A percentile compares a stretch with the other conserved stretches of the same genome.
phyloP scores from a whole-genome alignment of 768 basidiomycete genomes.

The Tylopilus felleus region DNA sequence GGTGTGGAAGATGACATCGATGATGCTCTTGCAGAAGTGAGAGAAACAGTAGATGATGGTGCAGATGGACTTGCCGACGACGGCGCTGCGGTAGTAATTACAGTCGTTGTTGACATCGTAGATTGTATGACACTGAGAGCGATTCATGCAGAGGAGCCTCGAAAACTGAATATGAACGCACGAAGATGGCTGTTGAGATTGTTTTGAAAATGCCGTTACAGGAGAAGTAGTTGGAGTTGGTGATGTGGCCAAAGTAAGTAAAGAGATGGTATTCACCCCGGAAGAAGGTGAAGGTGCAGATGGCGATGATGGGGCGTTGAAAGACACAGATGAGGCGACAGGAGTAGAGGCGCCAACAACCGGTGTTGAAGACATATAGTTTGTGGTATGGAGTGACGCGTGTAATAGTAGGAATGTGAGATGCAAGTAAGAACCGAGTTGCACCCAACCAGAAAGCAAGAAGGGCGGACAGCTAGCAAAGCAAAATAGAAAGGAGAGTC shows the following conservation, averaged over 20 bases:
- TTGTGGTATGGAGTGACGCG: slow-evolving; percentile 7
- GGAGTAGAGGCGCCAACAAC: slow-evolving; percentile 11
- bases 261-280: slow-evolving; percentile 15
- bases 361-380: slow-evolving; percentile 23
- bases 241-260: slow-evolving; percentile 20
- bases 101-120: slow-evolving; percentile 11
- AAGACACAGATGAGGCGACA: slow-evolving; percentile 7
- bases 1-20: slow-evolving; percentile 13
- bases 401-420: slow-evolving; percentile 6
- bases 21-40: slow-evolving; percentile 6
- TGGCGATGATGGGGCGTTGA: slow-evolving; percentile 8
- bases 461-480: slow-evolving; percentile 2
- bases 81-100: slow-evolving; percentile 6
- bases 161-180: slow-evolving; percentile 20
- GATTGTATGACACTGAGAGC: slow-evolving; percentile 11
- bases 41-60: slow-evolving; percentile 3
- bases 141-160: slow-evolving; percentile 13
- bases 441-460: slow-evolving; percentile 3
- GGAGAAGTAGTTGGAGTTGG: slow-evolving; percentile 12
- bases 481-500: slow-evolving; percentile 3
- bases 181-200: slow-evolving; percentile 16
- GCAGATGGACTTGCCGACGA: slow-evolving; percentile 16
- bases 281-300: slow-evolving; percentile 7
- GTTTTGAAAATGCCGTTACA: slow-evolving; percentile 8
- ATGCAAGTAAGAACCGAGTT: slow-evolving; percentile 4